phyloP scores from a whole-genome alignment of 371 early-diverging fungal genomes.

The Capillidium rhysosporum region DNA sequence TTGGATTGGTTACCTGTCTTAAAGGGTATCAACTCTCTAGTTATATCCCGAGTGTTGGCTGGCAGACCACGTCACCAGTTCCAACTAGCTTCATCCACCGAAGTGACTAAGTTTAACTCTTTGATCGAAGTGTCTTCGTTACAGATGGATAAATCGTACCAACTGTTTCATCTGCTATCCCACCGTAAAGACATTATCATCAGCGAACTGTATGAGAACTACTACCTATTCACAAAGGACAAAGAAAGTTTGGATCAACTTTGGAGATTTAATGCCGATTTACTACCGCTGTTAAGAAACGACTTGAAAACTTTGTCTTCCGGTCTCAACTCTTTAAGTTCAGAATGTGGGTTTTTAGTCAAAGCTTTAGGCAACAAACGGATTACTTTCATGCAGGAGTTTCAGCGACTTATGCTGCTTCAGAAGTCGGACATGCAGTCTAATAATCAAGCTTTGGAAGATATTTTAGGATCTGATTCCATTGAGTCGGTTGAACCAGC shows the following conservation, averaged over 20 bases:
- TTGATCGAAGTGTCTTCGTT: not conserved
- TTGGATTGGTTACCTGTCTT: not conserved
- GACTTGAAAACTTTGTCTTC: not conserved
- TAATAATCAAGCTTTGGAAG: not conserved
- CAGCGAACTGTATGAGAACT: not conserved
- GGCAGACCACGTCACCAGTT: not conserved
- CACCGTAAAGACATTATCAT: not conserved
- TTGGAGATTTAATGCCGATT: not conserved
- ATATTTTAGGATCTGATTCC: not conserved
- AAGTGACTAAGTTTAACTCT: not conserved
- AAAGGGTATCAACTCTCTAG: not conserved
- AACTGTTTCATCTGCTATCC: not conserved
- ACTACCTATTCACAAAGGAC: not conserved
- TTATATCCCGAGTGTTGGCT: not conserved
- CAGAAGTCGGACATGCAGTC: not conserved
- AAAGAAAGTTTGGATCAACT: not conserved
- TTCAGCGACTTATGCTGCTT: not conserved
- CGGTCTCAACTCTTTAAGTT: not conserved
- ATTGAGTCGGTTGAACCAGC: not conserved
- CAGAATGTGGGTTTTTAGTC: slow-evolving; percentile 1
- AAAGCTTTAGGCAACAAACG: not conserved
- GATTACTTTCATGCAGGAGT: not conserved
- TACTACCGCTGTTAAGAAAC: not conserved
- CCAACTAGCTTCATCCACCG: not conserved
- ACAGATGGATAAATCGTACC: not conserved